phyloP scores from a whole-genome alignment of 805 yeast species.

The Hyphopichia homilentoma region DNA sequence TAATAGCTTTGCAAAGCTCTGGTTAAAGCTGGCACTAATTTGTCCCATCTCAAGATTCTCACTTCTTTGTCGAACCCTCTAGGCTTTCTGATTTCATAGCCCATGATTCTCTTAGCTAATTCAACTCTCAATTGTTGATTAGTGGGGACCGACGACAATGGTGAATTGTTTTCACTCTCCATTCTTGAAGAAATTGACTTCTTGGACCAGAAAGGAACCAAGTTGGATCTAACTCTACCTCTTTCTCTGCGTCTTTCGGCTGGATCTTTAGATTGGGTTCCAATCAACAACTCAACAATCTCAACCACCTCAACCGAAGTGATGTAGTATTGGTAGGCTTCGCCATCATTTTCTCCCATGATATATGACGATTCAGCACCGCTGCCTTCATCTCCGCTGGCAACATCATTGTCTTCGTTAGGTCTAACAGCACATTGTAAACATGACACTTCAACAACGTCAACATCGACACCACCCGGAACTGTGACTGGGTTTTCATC shows the following conservation, averaged over 20 bases:
- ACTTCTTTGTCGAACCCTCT: constrained; percentile 70
- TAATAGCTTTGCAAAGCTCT: constrained; percentile 66
- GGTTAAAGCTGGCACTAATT: constrained; percentile 53
- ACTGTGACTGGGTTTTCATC: constrained; percentile 39
- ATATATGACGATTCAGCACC: constrained; percentile 7
- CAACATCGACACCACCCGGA: constrained; percentile 41
- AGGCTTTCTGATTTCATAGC: constrained; percentile 58
- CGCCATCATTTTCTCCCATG: constrained; percentile 12
- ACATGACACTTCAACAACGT: constrained; percentile 58
- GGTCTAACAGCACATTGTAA: constrained; percentile 39
- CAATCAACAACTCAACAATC: constrained; percentile 59
- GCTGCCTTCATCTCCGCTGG: constrained; percentile 17
- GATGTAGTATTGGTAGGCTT: constrained; percentile 42
- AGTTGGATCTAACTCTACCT: constrained; percentile 63
- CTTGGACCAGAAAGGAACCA: constrained; percentile 66
- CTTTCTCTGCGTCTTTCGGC: constrained; percentile 56
- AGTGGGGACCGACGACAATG: constrained; percentile 8
- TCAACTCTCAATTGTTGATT: constrained; percentile 44
- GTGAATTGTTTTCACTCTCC: constrained; percentile 19
- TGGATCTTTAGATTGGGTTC: constrained; percentile 43
- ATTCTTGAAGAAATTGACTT: constrained; percentile 49
- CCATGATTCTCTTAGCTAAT: constrained; percentile 63
- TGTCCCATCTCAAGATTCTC: constrained; percentile 58
- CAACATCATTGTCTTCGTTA: constrained; percentile 26
- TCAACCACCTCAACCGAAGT: constrained; percentile 67